Base-by-base conservation (phyloP, 2,329 filamentous ascomycete genomes). In the Ceratocystis smalleyi region DNA sequence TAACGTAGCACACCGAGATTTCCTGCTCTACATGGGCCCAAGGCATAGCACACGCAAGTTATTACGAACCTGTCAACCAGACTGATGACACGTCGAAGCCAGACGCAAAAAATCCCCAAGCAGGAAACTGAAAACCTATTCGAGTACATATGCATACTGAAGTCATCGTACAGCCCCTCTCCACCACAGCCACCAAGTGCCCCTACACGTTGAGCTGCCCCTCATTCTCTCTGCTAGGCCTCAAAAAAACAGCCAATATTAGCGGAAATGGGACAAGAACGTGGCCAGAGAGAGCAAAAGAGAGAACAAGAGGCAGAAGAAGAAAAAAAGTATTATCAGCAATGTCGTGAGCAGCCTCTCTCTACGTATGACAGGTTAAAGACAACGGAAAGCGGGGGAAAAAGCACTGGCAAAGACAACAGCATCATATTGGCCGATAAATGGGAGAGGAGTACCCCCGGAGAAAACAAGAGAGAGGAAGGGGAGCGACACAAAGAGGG, bases 101-200 rank as follows among this genome's bases (percentile, higher is more conserved):
- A 32, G 5, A 17, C 3, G 32, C 30, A 12, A 5, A 30, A 32
- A 27, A 17, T 55, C 7, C 24, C 27, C 27, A 55, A 12, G 22
- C 12, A 54, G 24, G 6, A 57, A 57, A 32, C 27, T 17, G 27
- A 19, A 57, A 32, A 30, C 27, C n/a, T 57, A 17, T 57, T 57
- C 12, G 7, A n/a, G 24, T 17, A 35, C 35, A 32, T 32, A 57
- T 57, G 54, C 54, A 57, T 17, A 32, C 30, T 57, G 54, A 57
- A 57, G 54, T 57, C 54, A 57, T 57, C 30, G 54, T 57, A 57
- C 54, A 57, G 54, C 54, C 54, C 54, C 54, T 57, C 54, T 57
- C 54, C 54, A 57, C 54, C 54, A 24, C 27, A 57, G 54, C 54
- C 54, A 57, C 54, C 27, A 57, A 57, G 54, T 57, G 54, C 54